Evolutionary conservation across 129 eudicot genomes (phyloP), one percentile per base, ranked within the genome.

Genomic region (Escallonia herrerae): DNA sequence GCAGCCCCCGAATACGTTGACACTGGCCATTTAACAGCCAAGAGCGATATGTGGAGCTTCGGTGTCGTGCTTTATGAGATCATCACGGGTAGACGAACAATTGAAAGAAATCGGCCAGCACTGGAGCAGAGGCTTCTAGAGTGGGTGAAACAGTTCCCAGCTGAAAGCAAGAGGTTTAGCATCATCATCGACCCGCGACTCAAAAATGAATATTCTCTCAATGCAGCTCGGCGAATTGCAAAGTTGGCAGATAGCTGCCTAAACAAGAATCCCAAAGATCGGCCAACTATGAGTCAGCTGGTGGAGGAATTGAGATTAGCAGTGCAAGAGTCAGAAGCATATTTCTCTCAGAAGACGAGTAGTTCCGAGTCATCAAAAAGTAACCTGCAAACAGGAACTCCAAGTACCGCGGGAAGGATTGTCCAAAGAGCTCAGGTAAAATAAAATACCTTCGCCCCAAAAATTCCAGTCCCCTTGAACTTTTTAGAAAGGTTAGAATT

Each of bases 31-130:
- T 75, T 84, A 57, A 65, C 84, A 41, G 47, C 63, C 4, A 78
- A 77, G 80, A 76, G 90, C 58, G 90, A 84, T 52, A 57, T 84
- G 58, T 84, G 79, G 74, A 80, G 83, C 64, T 84, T 73, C 51
- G 90, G 90, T 10, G 90, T 84, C 50, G 90, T 84, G 7, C 90
- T 84, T 9, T 84, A 84, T 40, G 90, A 84, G 78, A 70, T 84
- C 48, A 69, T 84, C n/a, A 77, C 90, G 4, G 90, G 90, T 8
- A 73, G 90, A 63, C 67, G 90, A 56, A 61, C 81, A 1, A 39
- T 84, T 57, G 90, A 84, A n/a, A 80, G 81, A 56, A 76, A 58
- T 48, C 78, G 77, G 7, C 86, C 86, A 2, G 5, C 74, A 9
- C 5, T 40, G 3, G 86, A 84, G 64, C 82, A 77, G 61, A 84